Base-by-base conservation (phyloP, 768 basidiomycete genomes). In the Mycena filopes region DNA sequence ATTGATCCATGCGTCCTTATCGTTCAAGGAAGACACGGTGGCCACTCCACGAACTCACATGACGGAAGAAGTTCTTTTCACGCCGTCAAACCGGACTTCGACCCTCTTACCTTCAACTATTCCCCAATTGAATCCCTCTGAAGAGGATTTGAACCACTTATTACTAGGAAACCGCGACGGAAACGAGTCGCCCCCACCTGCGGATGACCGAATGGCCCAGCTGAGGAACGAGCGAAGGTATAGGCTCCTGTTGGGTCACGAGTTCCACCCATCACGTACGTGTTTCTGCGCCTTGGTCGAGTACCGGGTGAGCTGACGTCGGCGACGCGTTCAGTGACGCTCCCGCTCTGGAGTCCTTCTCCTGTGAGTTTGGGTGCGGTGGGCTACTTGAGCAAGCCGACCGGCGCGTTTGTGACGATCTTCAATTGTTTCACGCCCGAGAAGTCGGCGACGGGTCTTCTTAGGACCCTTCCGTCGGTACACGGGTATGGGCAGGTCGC, bases 261-360 rank as follows among this genome's bases (percentile, higher is more conserved):
- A 84, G 26, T 94, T 88, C 76, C 89, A 95, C 73, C 82, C 84
- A 23, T 87, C 89, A 16, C 71, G 92, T 92, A 70, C 69, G 89
- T 78, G 54, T 2, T 57, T 55, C 55, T 55, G 59, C 15, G 51
- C 38, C 12, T 38, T 48, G n/a, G 46, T 21, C 12, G 28, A 41
- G n/a, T 50, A 48, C 26, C 49, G 59, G 43, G 54, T 31, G 51
- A 15, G 38, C 48, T 63, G 28, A 56, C 9, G 54, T 42, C 26
- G 29, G n/a, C 3, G 36, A 36, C 46, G 59, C 40, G 29, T 29
- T 4, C 38, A 89, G 89, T 92, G 63, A 86, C 82, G 0, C 75
- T 89, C 23, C 89, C 93, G 9, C 76, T 94, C 8, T 95, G 93
- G 93, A 82, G 80, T 6, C 93, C 93, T 2, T 77, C 84, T 4